Percentiles rank a stretch among this genome's conserved stretches.
Conservation (phyloP, 805 yeast genomes). For the Yamadazyma phyllophila region DNA sequence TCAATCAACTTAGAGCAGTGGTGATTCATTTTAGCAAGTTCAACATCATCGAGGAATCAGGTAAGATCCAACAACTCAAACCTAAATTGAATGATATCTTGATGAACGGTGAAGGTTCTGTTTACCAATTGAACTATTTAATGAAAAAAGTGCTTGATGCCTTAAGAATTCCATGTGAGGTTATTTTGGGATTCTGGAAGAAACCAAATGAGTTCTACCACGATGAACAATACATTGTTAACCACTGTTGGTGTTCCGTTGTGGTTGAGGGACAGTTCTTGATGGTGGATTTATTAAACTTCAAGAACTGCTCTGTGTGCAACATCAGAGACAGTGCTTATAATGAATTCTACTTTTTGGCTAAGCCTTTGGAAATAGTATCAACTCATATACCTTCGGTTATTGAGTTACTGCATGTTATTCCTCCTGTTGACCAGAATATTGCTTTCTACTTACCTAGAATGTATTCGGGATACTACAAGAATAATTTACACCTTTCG, state of each 20-base stretch:
- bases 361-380: slow-evolving; percentile 71
- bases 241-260: slow-evolving; percentile 89
- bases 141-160: slow-evolving; percentile 71
- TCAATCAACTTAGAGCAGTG: slow-evolving; percentile 58
- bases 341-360: slow-evolving; percentile 69
- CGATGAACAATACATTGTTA: slow-evolving; percentile 51
- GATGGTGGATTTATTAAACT: slow-evolving; percentile 60
- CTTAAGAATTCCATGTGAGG: slow-evolving; percentile 69
- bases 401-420: slow-evolving; percentile 77
- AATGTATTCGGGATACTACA: slow-evolving; percentile 77
- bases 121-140: slow-evolving; percentile 74
- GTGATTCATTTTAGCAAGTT: slow-evolving; percentile 69
- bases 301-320: slow-evolving; percentile 32
- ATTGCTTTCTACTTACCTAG: slow-evolving; percentile 81
- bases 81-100: slow-evolving; percentile 44
- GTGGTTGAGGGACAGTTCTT: slow-evolving; percentile 75
- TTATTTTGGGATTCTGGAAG: slow-evolving; percentile 80
- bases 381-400: slow-evolving; percentile 85
- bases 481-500: slow-evolving; percentile 53
- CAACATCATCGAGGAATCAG: slow-evolving; percentile 41
- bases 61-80: slow-evolving; percentile 34
- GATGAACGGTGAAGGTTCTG: slow-evolving; percentile 51
- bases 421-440: slow-evolving; percentile 78
- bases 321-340: slow-evolving; percentile 26
- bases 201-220: slow-evolving; percentile 63